Percentiles rank a stretch among this genome's conserved stretches.
phyloP scores from a whole-genome alignment of 2,329 filamentous ascomycete genomes.

The Xylaria digitata region DNA sequence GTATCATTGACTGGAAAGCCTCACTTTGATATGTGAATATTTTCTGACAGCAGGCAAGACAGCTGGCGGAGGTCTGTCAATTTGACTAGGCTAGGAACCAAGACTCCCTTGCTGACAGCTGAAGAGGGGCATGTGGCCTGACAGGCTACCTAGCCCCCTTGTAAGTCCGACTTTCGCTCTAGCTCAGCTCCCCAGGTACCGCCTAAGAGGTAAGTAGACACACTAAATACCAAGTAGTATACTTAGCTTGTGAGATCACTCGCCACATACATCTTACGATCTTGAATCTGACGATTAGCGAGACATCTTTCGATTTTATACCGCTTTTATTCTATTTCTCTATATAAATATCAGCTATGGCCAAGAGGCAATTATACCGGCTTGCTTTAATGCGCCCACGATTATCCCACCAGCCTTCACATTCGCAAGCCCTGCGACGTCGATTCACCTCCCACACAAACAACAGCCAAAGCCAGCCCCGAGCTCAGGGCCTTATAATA shows the following conservation, averaged over 20 bases:
- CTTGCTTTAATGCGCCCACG: constrained; percentile 41
- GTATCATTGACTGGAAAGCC: too few species aligned
- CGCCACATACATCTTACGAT: constrained; percentile 38
- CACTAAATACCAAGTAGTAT: too few species aligned
- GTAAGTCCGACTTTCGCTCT: constrained; percentile 12
- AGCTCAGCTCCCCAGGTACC: not conserved
- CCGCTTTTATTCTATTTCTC: not conserved
- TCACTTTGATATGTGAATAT: too few species aligned
- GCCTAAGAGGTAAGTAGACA: not conserved
- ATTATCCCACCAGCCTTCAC: constrained; percentile 31
- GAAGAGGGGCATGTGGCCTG: constrained; percentile 26
- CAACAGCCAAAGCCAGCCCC: constrained; percentile 37
- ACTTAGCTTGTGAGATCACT: constrained; percentile 17
- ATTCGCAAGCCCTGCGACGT: constrained; percentile 38
- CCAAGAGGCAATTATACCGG: constrained; percentile 43
- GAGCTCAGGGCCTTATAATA: constrained; percentile 36
- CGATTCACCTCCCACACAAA: constrained; percentile 40
- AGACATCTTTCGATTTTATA: constrained; percentile 26
- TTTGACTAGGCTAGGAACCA: too few species aligned
- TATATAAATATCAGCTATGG: constrained; percentile 39
- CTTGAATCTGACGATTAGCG: constrained; percentile 31
- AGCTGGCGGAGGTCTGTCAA: too few species aligned
- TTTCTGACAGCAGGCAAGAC: too few species aligned
- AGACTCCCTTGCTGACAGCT: constrained; percentile 2
- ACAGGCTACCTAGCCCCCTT: not conserved